Evolutionary conservation across 441 rosid genomes (phyloP).

Genomic region (Gossypium schwendimanii): DNA sequence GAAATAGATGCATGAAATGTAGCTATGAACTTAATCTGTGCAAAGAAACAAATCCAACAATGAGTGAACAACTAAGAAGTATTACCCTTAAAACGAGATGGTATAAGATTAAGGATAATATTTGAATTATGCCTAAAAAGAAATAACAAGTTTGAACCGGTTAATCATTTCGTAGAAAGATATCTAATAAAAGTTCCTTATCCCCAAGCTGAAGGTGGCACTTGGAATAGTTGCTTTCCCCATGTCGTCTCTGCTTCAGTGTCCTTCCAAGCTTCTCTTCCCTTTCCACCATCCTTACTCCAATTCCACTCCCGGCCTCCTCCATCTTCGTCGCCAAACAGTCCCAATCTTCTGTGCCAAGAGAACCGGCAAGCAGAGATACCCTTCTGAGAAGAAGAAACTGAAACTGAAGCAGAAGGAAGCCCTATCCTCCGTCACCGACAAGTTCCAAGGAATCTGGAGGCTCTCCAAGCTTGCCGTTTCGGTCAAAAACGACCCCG

Average conservation of each 20-base stretch:
- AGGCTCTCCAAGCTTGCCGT: slow-evolving; percentile 74
- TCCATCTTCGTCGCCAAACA: slow-evolving; percentile 24
- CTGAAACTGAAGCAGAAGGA: slow-evolving; percentile 51
- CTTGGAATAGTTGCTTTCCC: background rate
- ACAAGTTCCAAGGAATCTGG: slow-evolving; percentile 84
- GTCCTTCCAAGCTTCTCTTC: slow-evolving; percentile 6
- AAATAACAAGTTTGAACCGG: too few species aligned
- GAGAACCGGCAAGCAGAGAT: slow-evolving; percentile 76
- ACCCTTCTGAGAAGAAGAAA: slow-evolving; percentile 92
- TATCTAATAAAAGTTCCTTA: background rate
- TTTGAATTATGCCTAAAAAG: too few species aligned
- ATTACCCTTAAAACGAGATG: too few species aligned
- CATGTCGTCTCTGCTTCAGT: slow-evolving; percentile 25
- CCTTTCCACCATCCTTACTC: slow-evolving; percentile 10
- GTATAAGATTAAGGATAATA: too few species aligned
- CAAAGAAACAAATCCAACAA: too few species aligned
- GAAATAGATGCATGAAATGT: too few species aligned
- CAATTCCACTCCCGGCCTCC: slow-evolving; percentile 9
- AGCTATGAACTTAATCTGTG: too few species aligned
- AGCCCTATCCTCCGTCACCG: slow-evolving; percentile 33
- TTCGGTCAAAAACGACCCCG: slow-evolving; percentile 65
- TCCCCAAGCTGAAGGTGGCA: background rate
- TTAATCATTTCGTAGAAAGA: too few species aligned
- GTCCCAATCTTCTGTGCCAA: slow-evolving; percentile 41
- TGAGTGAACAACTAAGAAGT: too few species aligned